Evolutionary conservation across 306 rosid species (phyloP).

Genomic region (Styphnolobium japonicum): DNA sequence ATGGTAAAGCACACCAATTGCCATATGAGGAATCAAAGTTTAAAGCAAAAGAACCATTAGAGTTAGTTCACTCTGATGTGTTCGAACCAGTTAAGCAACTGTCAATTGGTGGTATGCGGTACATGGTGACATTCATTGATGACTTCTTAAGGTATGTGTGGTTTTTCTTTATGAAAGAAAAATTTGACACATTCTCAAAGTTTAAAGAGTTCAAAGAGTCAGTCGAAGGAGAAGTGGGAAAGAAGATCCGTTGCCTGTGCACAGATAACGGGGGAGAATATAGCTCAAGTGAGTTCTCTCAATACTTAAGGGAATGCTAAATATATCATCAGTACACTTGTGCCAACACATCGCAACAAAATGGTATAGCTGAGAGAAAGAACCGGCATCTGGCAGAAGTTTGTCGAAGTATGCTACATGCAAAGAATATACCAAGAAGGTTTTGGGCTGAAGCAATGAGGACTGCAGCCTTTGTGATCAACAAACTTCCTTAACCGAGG

Average conservation of each 20-base stretch:
- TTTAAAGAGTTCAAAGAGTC: background rate
- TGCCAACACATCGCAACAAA: background rate
- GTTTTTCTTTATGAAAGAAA: background rate
- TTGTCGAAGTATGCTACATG: background rate
- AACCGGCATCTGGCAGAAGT: background rate
- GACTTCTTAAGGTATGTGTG: background rate
- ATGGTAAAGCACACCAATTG: background rate
- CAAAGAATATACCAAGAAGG: background rate
- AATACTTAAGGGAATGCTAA: background rate
- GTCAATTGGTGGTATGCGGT: rapidly evolving
- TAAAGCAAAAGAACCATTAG: background rate
- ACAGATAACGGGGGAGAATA: background rate
- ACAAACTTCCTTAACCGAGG: background rate
- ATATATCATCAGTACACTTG: background rate
- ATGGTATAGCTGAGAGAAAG: background rate
- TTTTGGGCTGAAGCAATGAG: background rate
- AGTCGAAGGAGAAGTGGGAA: background rate
- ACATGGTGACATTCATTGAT: background rate
- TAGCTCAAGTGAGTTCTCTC: background rate
- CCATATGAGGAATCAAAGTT: background rate
- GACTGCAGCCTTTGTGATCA: background rate
- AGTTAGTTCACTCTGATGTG: background rate
- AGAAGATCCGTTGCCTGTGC: background rate
- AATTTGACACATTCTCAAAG: background rate
- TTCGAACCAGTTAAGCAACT: too few relatives aligned